Base-by-base conservation (phyloP, 1,284 basidiomycete species). In the Moesziomyces globuligerus region DNA sequence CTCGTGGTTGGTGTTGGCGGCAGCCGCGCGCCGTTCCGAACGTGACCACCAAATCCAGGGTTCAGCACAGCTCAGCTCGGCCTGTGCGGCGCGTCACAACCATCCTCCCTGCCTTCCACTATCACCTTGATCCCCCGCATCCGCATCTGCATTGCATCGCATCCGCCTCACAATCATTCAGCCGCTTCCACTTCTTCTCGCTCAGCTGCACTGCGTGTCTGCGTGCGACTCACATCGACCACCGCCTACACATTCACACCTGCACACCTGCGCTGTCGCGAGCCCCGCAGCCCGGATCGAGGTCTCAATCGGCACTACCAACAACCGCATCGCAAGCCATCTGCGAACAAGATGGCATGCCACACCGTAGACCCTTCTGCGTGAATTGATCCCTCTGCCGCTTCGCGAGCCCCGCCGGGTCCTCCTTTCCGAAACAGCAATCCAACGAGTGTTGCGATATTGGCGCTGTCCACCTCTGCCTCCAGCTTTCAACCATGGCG, bases 401-500 rank as follows among this genome's bases (percentile, higher is more conserved):
- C 32, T 7, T 34, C 32, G 17, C 15, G 15, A 34, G 17, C 15
- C 32, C 32, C 6, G 32, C 15, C 32, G 4, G 7, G 32, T n/a
- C 32, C 15, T n/a, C 32, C 17, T 17, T 4, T 15, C 28, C 25
- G 40, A 10, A 23, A 13, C 6, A 46, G 10, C 21, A 36, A 11
- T 38, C 32, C 10, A 15, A 17, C 32, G 15, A n/a, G 15, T 17
- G 15, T n/a, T 13, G 15, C 6, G 5, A 13, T 17, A 2, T 15
- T 34, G 6, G 15, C 32, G 32, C 15, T 6, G 1, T 17, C 5
- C 32, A 1, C 32, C 32, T 21, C 20, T n/a, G 37, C 37, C 7
- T 36, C 34, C 34, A 36, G 4, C 6, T 6, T n/a, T 25, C n/a
- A 13, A 55, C 2, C 24, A 70, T 70, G 67, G 39, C 55, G 7